Conservation (phyloP, 345 rosid species). For the Carallia pectinifolia region DNA sequence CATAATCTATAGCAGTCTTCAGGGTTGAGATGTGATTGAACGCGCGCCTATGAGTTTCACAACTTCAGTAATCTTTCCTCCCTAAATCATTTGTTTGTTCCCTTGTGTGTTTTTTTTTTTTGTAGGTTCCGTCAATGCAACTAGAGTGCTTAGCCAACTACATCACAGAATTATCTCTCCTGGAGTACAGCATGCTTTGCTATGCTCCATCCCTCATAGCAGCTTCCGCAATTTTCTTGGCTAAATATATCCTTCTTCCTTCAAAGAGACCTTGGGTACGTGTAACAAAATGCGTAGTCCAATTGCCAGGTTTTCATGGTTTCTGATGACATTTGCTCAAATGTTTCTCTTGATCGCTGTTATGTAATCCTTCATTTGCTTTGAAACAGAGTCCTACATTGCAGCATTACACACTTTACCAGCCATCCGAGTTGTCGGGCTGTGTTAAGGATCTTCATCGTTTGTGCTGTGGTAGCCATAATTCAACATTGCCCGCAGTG, state of each 20-base stretch:
- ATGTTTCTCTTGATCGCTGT: no score
- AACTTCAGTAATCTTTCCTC: not conserved
- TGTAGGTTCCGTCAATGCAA: conserved; percentile 62
- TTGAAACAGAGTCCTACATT: conserved; percentile 63
- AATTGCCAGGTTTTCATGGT: not conserved
- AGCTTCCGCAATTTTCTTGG: conserved; percentile 87
- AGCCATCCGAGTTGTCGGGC: conserved; percentile 53
- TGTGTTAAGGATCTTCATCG: conserved; percentile 75
- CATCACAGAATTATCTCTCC: conserved; percentile 68
- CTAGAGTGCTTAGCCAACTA: conserved; percentile 83
- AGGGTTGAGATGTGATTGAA: no score
- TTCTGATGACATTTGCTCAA: not conserved
- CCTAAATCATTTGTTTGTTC: not conserved
- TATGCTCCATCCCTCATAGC: conserved; percentile 77
- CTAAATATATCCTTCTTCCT: conserved; percentile 66
- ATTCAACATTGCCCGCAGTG: conserved; percentile 61
- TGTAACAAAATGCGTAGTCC: not conserved
- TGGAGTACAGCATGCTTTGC: conserved; percentile 74
- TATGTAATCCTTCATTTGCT: not conserved
- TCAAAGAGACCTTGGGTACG: conserved; percentile 87
- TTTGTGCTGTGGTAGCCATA: conserved; percentile 46
- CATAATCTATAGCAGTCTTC: no score
- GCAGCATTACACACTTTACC: conserved; percentile 82
- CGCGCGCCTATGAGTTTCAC: not conserved
- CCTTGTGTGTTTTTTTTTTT: not conserved